These are phyloP conservation scores for Tephrocybe sp. DNA, from an alignment of 768 basidiomycete genomes.

Conservation along the genomic window DNA sequence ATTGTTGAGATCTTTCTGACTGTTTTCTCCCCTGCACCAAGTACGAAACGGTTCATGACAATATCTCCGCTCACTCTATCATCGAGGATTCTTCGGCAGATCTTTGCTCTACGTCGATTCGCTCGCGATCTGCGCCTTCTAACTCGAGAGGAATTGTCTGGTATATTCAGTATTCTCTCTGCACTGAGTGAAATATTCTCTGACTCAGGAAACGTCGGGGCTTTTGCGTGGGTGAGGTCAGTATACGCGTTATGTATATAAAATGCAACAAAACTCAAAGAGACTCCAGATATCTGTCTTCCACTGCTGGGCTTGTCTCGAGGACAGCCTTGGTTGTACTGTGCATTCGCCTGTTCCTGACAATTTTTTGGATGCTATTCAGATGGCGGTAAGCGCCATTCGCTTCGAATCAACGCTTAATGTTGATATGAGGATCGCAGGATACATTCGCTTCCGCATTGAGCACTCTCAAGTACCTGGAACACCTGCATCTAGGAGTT, in stretches of 20 bases:
- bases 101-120: slow-evolving; percentile 42
- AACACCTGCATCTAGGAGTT: slow-evolving; percentile 58
- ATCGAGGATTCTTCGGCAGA: slow-evolving; percentile 40
- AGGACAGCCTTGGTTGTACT: slow-evolving; percentile 54
- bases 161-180: slow-evolving; percentile 23
- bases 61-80: slow-evolving; percentile 41
- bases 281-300: slow-evolving; percentile 29
- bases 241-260: slow-evolving; percentile 23
- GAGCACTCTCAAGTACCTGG: slow-evolving; percentile 44
- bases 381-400: slow-evolving; percentile 62
- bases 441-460: slow-evolving; percentile 42
- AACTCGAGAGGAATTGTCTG: slow-evolving; percentile 22
- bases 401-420: too few species aligned
- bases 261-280: slow-evolving; percentile 10
- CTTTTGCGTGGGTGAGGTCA: slow-evolving; percentile 49
- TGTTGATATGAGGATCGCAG: too few species aligned
- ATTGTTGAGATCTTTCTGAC: slow-evolving; percentile 30
- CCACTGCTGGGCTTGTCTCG: slow-evolving; percentile 62
- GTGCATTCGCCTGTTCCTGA: slow-evolving; percentile 67
- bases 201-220: slow-evolving; percentile 18
- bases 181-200: slow-evolving; percentile 17
- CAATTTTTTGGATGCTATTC: slow-evolving; percentile 37
- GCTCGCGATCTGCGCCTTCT: slow-evolving; percentile 31
- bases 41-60: slow-evolving; percentile 24
- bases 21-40: slow-evolving; percentile 1